Percentiles rank a stretch among this genome's conserved stretches.
Conservation (phyloP, 768 basidiomycete species). For the Chalciporus sphaerocephalus region DNA sequence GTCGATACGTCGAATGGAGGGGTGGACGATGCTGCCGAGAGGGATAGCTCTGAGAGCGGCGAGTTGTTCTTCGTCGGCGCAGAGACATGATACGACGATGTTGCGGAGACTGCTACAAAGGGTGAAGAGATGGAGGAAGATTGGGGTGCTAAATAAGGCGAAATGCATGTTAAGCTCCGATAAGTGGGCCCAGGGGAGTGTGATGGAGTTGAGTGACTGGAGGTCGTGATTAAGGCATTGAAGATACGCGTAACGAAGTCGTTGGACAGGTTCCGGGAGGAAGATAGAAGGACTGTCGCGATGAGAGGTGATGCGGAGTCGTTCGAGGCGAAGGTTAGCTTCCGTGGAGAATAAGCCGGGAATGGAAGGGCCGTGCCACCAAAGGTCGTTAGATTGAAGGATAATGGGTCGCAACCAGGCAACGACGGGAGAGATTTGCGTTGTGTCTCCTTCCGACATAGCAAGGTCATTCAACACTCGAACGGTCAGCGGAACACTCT, state of each 20-base stretch:
- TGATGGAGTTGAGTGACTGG: conserved; percentile 21
- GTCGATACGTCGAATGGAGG: conserved; percentile 22
- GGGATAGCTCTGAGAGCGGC: conserved; percentile 4
- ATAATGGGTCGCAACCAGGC: conserved; percentile 25
- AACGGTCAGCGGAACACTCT: conserved; percentile 22
- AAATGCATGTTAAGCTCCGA: conserved; percentile 29
- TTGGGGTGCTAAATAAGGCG: conserved; percentile 17
- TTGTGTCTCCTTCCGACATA: conserved; percentile 3
- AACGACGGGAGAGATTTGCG: conserved; percentile 2
- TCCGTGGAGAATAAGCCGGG: conserved; percentile 13
- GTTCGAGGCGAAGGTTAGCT: conserved; percentile 10
- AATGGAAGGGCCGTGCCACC: conserved; percentile 31
- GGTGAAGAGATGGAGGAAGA: conserved; percentile 22
- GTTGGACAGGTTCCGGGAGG: conserved; percentile 14
- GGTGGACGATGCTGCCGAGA: conserved; percentile 16
- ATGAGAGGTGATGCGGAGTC: conserved; percentile 19
- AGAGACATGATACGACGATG: conserved; percentile 24
- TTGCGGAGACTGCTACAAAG: conserved; percentile 21
- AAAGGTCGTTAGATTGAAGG: conserved; percentile 23
- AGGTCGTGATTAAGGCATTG: conserved; percentile 21
- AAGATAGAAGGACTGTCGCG: conserved; percentile 11
- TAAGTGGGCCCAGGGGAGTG: conserved; percentile 26
- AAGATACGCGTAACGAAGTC: conserved; percentile 18
- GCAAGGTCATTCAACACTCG: conserved; percentile 27
- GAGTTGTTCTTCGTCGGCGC: conserved; percentile 17